Base-by-base conservation (phyloP, 2,329 filamentous ascomycete genomes). In the Epichloe sibirici region DNA sequence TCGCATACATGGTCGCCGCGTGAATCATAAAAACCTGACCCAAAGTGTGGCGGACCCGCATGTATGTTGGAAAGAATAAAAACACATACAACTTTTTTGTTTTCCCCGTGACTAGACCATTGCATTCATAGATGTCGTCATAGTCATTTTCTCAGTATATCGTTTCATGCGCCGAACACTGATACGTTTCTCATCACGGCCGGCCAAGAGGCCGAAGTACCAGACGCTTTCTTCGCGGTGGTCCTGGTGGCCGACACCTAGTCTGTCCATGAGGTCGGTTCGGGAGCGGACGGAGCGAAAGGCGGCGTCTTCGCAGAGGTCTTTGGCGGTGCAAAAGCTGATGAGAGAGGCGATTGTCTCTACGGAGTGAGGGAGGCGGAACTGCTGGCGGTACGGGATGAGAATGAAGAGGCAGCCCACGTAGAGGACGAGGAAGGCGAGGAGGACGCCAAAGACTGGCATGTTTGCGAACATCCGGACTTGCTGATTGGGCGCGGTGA, bases 291-390 rank as follows among this genome's bases (percentile, higher is more conserved):
- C 80, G 39, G 82, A 78, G 49, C 82, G 76, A 64, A 96, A 91
- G 0, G 85, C 79, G 9, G 82, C 75, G 62, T 95, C 90, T 5
- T 78, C 74, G 2, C 88, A 72, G 17, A 94, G 72, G 25, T 85
- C 83, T 44, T 83, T 83, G 58, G 84, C 83, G 54, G 87, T 82
- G 43, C 91, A 74, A 64, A 91, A 90, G 62, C 82, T 85, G 59
- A 94, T 77, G 23, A 90, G 74, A 64, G 90, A 88, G 1, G 86
- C 86, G 17, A 94, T 74, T 46, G 79, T 88, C 55, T 76, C 79
- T 42, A 87, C 82, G 5, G 76, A 75, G 63, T 94, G 89, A 0
- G 89, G 88, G 1, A 95, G 76, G 43, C 83, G 73, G 58, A 83
- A 80, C 40, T 75, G 72, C 43, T 73, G 69, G 13, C 86, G 77